Evolutionary conservation across 23 red algal genomes (phyloP).

Genomic region (Cyanidium caldarium): DNA sequence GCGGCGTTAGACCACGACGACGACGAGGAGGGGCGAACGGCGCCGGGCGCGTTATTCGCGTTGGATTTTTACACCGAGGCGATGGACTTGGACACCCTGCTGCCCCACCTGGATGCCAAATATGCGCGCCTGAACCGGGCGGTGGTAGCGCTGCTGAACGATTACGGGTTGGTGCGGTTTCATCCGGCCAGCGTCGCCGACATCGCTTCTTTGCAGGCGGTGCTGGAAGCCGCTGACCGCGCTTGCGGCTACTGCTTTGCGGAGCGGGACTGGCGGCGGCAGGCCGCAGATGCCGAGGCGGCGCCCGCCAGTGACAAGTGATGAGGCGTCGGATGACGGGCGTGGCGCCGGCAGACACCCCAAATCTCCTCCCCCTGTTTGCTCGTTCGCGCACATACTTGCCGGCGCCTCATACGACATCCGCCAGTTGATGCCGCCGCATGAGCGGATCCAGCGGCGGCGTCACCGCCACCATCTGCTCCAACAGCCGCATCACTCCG

Average conservation of each 20-base stretch:
- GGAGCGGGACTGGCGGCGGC: not conserved
- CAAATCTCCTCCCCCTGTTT: too few species aligned
- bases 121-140: conserved; percentile 38
- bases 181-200: not conserved
- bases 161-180: conserved; percentile 58
- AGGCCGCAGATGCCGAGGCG: too few species aligned
- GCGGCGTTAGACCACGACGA: not conserved
- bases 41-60: not conserved
- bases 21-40: not conserved
- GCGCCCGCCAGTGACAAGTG: too few species aligned
- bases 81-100: conserved; percentile 20
- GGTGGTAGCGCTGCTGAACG: conserved; percentile 39
- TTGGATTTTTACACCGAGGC: conserved; percentile 30
- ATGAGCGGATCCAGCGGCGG: not conserved
- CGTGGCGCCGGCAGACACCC: too few species aligned
- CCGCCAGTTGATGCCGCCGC: not conserved
- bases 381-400: too few species aligned
- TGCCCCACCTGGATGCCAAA: conserved; percentile 13
- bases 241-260: not conserved
- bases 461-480: not conserved
- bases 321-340: too few species aligned
- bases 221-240: not conserved
- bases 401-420: not conserved
- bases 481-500: not conserved
- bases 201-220: not conserved